Conservation (phyloP, 805 yeast species). For the Metschnikowia peoriensis region DNA sequence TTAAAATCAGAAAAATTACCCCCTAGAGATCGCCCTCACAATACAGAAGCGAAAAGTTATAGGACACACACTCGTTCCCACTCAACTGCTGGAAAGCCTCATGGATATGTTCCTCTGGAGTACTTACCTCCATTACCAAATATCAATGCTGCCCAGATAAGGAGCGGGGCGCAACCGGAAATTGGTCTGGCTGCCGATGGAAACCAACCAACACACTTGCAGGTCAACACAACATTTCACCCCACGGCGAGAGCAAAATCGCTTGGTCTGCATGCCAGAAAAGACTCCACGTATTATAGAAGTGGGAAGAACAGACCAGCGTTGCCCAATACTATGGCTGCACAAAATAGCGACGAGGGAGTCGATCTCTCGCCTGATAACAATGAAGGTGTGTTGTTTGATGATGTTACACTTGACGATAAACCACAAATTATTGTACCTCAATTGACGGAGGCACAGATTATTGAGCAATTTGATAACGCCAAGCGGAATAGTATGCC, state of each 20-base stretch:
- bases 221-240: conserved; percentile 41
- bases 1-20: neutral
- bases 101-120: conserved; percentile 43
- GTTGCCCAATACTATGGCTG: conserved; percentile 40
- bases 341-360: conserved; percentile 46
- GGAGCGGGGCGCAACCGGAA: conserved; percentile 14
- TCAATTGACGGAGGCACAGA: conserved; percentile 39
- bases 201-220: neutral
- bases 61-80: conserved; percentile 30
- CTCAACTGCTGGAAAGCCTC: conserved; percentile 27
- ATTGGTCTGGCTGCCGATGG: neutral
- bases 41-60: conserved; percentile 22
- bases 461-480: conserved; percentile 41
- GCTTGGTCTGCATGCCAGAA: conserved; percentile 71
- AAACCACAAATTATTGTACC: conserved; percentile 32
- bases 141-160: conserved; percentile 30
- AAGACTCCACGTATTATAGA: conserved; percentile 45
- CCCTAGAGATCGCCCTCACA: neutral
- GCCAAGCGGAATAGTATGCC: conserved; percentile 85
- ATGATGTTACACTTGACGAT: conserved; percentile 50
- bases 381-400: conserved; percentile 49
- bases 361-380: conserved; percentile 21
- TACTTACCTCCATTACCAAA: conserved; percentile 46
- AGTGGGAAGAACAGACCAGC: conserved; percentile 38
- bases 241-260: conserved; percentile 89